These are phyloP conservation scores for Lentithecium fluviatile DNA, from an alignment of 495 filamentous ascomycete species.

Conservation along the genomic window DNA sequence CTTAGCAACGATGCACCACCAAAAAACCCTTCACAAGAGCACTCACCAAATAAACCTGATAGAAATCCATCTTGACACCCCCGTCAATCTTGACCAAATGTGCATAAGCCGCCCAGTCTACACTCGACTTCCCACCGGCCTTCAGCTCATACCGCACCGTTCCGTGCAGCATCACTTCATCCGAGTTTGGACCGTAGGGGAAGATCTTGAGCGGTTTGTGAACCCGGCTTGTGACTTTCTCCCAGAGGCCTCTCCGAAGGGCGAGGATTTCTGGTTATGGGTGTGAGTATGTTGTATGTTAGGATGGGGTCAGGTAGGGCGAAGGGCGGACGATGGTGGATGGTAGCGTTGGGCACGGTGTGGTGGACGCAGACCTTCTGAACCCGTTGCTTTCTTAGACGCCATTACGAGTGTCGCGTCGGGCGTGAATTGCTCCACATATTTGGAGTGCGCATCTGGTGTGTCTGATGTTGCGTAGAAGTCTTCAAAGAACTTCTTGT, in stretches of 20 bases:
- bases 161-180: conserved; percentile 64
- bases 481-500: conserved; percentile 51
- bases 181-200: conserved; percentile 47
- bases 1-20: neutral
- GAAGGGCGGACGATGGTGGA: no score
- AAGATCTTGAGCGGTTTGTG: conserved; percentile 55
- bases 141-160: conserved; percentile 58
- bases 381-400: conserved; percentile 51
- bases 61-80: conserved; percentile 57
- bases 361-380: conserved; percentile 45
- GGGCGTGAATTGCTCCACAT: conserved; percentile 54
- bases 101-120: conserved; percentile 58
- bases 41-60: conserved; percentile 66
- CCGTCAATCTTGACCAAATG: conserved; percentile 51
- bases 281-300: neutral
- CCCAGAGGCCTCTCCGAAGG: conserved; percentile 58
- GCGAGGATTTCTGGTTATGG: conserved; percentile 52
- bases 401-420: conserved; percentile 61
- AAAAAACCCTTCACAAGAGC: neutral
- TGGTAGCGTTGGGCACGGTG: no score
- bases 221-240: conserved; percentile 51
- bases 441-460: conserved; percentile 55
- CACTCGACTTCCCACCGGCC: conserved; percentile 47
- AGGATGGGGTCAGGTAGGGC: neutral
- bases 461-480: conserved; percentile 62